Evolutionary conservation across 768 basidiomycete genomes (phyloP).

Genomic region (Hypholoma sublateritium): DNA sequence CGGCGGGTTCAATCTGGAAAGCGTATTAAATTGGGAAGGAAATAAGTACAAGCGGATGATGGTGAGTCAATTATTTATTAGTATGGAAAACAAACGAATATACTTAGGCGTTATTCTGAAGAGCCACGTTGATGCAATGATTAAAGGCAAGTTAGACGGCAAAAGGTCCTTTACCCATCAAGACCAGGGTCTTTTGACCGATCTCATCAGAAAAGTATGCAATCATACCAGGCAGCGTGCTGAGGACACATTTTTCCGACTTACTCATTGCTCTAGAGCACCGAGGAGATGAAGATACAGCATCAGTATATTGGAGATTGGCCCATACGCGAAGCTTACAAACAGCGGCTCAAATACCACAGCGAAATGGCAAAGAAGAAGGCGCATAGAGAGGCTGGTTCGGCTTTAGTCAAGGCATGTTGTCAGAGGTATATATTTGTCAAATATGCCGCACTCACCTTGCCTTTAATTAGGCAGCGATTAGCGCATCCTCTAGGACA

Average conservation of each 20-base stretch:
- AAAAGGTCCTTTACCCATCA: not conserved
- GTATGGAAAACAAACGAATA: not conserved
- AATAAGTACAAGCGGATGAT: not conserved
- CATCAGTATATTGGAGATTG: conserved; percentile 1
- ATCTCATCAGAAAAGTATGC: not conserved
- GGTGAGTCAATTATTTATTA: not conserved
- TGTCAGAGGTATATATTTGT: no score
- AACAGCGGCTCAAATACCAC: conserved; percentile 1
- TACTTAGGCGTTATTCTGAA: not conserved
- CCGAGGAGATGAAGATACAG: not conserved
- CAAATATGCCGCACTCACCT: no score
- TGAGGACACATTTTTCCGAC: not conserved
- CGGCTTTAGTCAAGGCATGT: not conserved
- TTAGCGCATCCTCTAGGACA: no score
- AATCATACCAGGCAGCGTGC: not conserved
- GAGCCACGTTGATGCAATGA: not conserved
- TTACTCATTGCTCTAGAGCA: not conserved
- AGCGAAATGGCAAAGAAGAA: conserved; percentile 5
- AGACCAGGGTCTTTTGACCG: not conserved
- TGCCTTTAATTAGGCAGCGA: no score
- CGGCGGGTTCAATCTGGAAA: conserved; percentile 4
- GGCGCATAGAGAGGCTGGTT: not conserved
- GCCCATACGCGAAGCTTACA: conserved; percentile 6
- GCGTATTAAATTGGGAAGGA: not conserved
- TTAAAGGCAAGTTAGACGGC: not conserved